These are phyloP conservation scores for Dictyostelium brefeldianum DNA, from an alignment of 78 protist species.

Conservation along the genomic window DNA sequence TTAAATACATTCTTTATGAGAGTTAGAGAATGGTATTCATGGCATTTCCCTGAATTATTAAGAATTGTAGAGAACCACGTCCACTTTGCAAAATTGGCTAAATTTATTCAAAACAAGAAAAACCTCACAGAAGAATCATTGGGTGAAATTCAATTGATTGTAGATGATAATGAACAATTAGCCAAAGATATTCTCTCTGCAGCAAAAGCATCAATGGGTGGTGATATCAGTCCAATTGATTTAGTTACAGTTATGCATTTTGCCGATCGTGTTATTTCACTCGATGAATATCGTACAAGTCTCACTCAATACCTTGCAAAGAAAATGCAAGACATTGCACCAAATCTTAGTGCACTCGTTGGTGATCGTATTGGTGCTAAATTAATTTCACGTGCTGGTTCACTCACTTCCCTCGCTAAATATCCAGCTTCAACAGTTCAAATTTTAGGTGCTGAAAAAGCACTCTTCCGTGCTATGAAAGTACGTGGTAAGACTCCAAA, in stretches of 20 bases:
- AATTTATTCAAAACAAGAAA: conserved; percentile 75
- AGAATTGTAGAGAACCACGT: conserved; percentile 94
- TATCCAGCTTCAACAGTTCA: conserved; percentile 99
- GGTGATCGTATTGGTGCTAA: conserved; percentile 97
- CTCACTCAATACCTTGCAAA: conserved; percentile 92
- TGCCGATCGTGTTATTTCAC: conserved; percentile 91
- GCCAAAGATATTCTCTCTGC: conserved; percentile 90
- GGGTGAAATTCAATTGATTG: conserved; percentile 68
- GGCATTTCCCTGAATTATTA: conserved; percentile 99
- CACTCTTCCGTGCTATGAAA: conserved; percentile 99
- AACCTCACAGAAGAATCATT: conserved; percentile 36
- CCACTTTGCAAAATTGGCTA: conserved; percentile 86
- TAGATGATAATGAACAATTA: conserved; percentile 79
- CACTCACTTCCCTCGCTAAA: conserved; percentile 98
- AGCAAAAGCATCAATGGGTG: conserved; percentile 94
- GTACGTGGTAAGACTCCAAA: conserved; percentile 97
- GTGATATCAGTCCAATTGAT: conserved; percentile 82
- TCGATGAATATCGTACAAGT: conserved; percentile 92
- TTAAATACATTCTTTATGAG: conserved; percentile 98
- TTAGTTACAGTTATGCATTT: conserved; percentile 89
- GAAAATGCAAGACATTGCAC: conserved; percentile 98
- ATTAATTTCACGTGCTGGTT: conserved; percentile 97
- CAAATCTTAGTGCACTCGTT: conserved; percentile 96
- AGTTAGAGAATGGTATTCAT: conserved; percentile 98
- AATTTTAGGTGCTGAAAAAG: conserved; percentile 99